Percentiles rank a stretch among this genome's conserved stretches.
These are phyloP conservation scores for Magnaporthiopsis incrustans DNA, from an alignment of 2,329 filamentous ascomycete genomes.

Conservation along the genomic window DNA sequence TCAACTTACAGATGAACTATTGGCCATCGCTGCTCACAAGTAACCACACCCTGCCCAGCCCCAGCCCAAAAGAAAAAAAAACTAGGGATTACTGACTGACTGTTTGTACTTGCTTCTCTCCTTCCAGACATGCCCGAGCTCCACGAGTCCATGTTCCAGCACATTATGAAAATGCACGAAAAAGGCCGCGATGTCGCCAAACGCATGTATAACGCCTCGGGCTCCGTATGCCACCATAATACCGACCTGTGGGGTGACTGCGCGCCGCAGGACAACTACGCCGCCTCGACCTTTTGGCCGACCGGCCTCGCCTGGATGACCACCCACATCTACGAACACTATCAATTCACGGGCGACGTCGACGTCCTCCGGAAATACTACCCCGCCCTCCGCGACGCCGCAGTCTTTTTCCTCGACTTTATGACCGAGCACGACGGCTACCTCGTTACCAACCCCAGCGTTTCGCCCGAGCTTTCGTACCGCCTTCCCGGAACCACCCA, in stretches of 20 bases:
- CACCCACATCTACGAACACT: conserved; percentile 30
- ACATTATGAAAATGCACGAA: conserved; percentile 24
- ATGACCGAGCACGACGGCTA: conserved; percentile 20
- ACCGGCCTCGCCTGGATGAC: conserved; percentile 32
- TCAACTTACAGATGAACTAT: conserved; percentile 35
- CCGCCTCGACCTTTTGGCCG: conserved; percentile 27
- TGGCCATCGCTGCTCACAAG: conserved; percentile 24
- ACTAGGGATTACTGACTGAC: too few species aligned
- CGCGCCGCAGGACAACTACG: conserved; percentile 14
- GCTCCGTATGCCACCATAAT: conserved; percentile 15
- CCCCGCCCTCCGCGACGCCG: conserved; percentile 21
- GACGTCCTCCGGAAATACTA: conserved; percentile 19
- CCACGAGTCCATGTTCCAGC: conserved; percentile 27
- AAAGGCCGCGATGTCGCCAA: conserved; percentile 12
- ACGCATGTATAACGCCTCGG: conserved; percentile 14
- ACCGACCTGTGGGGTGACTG: conserved; percentile 16
- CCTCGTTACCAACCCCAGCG: conserved; percentile 19
- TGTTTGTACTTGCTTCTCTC: too few species aligned
- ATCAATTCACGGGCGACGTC: conserved; percentile 24
- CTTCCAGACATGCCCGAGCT: conserved; percentile 19
- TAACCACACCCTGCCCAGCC: background rate
- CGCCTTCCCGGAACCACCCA: conserved; percentile 11
- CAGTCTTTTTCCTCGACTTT: conserved; percentile 24
- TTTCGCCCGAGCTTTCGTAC: conserved; percentile 20
- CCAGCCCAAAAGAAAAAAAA: too few species aligned